Evolutionary conservation across 2,329 filamentous ascomycete species (phyloP).

Genomic region (Aspergillus melleus): DNA sequence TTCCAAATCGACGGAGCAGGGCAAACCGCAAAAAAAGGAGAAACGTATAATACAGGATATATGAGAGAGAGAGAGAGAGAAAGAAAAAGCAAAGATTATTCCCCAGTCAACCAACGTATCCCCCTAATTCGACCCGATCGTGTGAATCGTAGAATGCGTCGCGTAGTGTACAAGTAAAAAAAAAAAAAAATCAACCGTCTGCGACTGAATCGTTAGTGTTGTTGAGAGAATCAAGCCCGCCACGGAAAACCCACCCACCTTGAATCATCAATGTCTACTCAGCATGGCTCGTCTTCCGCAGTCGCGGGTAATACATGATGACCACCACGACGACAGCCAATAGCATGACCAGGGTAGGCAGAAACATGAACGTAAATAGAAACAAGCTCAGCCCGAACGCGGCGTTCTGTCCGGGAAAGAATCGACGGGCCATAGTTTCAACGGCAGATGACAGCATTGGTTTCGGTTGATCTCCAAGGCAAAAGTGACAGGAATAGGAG

Average conservation of each 20-base stretch:
- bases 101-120: not conserved
- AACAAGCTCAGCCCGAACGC: conserved; percentile 33
- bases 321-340: conserved; percentile 34
- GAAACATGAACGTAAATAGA: conserved; percentile 36
- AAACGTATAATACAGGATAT: not conserved
- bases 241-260: no score
- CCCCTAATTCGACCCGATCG: not conserved
- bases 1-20: not conserved
- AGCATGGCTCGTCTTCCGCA: conserved; percentile 18
- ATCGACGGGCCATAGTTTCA: conserved; percentile 30
- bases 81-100: not conserved
- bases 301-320: conserved; percentile 28
- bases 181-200: no score
- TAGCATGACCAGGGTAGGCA: conserved; percentile 34
- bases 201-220: no score
- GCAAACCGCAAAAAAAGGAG: not conserved
- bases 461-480: not conserved
- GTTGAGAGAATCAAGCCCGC: not conserved
- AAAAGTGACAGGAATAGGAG: not conserved
- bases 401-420: conserved; percentile 27
- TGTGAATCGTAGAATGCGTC: not conserved
- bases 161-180: not conserved
- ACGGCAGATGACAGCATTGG: conserved; percentile 18
- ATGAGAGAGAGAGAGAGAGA: not conserved
- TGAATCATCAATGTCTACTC: not conserved